Evolutionary conservation across 805 yeast genomes (phyloP), one percentile per base, ranked within the genome.

Genomic region (Spathaspora boniae): DNA sequence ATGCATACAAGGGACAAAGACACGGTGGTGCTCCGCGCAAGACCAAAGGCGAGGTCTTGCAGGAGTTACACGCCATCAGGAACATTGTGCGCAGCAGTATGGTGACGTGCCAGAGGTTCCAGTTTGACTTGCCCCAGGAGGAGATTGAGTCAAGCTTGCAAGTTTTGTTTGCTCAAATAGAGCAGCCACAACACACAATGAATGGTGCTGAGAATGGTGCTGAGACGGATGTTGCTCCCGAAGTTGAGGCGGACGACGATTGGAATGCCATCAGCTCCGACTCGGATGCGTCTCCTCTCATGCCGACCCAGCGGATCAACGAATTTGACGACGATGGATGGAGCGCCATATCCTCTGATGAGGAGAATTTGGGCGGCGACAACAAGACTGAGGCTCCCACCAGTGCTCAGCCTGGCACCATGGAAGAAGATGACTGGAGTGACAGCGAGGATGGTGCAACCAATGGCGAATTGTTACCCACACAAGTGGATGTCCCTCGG

Each of bases 111-210:
- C 51, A 50, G 2, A 36, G 42, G 15, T 41, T 51, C 31, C 30
- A 42, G 4, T 64, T 62, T 34, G 45, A 44, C 16, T 54, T 44
- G 37, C 61, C 67, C 1, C 38, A 47, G 26, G 50, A 48, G 4
- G 23, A 43, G 6, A 40, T 58, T 12, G 3, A 38, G 42, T 23
- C 26, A 33, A 9, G 46, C 44, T 25, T 38, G 27, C 9, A 38
- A 16, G n/a, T n/a, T 6, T 21, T 42, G 41, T 23, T 28, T 38
- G 33, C n/a, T 3, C 16, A 12, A 9, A 24, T 27, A n/a, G n/a
- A n/a, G 5, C 23, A 26, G 22, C 26, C 26, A 27, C 26, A 25
- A 25, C 25, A 32, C 11, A 17, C 17, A 11, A 23, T 16, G 21
- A 34, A 38, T 2, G 36, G 30, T 17, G 28, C 34, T 7, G 26